Evolutionary conservation across 345 rosid species (phyloP), one percentile per base, ranked within the genome.

Genomic region (Garcia nutans): DNA sequence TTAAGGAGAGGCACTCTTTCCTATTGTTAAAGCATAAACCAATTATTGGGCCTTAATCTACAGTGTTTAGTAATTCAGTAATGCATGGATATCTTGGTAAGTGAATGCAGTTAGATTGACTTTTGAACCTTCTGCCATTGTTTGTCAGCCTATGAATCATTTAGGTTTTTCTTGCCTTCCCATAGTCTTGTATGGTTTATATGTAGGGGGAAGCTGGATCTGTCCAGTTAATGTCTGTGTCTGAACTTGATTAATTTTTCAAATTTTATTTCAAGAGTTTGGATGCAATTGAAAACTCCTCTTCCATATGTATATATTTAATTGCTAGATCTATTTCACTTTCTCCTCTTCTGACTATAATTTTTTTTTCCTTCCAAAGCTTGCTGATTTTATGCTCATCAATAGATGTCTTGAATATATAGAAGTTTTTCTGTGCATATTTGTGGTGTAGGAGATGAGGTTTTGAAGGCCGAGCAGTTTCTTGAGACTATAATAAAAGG

Each of bases 401-500:
- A 71, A 71, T 66, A 65, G 59, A 50, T 56, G 26, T 71, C 79
- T 52, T 24, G 10, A 45, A 28, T n/a, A n/a, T n/a, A n/a, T 16
- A 45, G 28, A n/a, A 10, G n/a, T 33, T 49, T 49, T 23, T 10
- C 19, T 55, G 55, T 72, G 54, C 49, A 56, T 68, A 23, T 71
- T 76, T 70, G 47, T 62, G 74, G 74, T 76, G 80, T 89, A 94
- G 98, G 91, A 70, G 79, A 89, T 49, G 90, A 92, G 82, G 80
- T 88, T 66, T 82, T 94, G 81, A 92, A 89, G 82, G 86, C 87
- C 3, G 97, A 89, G 87, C 81, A 80, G 73, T 88, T 92, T 79
- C 92, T 94, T 26, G 97, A 94, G 86, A 78, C 86, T 17, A 54
- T 90, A 70, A 94, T 94, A 73, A 88, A 89, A 90, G 94, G 97